These are phyloP conservation scores for Lactifluus hygrophoroides DNA, from an alignment of 768 basidiomycete genomes.

Conservation along the genomic window DNA sequence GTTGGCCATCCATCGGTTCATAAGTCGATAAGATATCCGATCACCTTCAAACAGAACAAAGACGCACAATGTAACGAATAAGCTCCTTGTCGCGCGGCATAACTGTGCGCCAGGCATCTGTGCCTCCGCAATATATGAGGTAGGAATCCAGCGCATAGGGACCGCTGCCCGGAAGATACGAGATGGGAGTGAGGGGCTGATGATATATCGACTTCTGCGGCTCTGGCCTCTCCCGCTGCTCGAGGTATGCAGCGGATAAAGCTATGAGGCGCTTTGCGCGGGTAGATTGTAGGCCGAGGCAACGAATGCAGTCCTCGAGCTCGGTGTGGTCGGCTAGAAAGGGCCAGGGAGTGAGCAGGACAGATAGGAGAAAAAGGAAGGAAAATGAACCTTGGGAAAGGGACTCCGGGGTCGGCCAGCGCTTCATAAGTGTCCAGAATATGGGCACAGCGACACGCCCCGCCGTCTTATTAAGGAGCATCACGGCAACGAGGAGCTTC, in stretches of 20 bases:
- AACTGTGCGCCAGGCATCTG: constrained; percentile 53
- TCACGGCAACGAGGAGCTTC: constrained; percentile 60
- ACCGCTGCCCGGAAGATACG: constrained; percentile 57
- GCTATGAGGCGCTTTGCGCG: constrained; percentile 48
- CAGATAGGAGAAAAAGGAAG: not conserved
- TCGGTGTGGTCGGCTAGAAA: constrained; percentile 36
- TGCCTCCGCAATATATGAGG: constrained; percentile 50
- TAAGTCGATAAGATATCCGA: not conserved
- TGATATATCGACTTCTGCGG: not conserved
- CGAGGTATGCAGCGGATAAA: constrained; percentile 45
- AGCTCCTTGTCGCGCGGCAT: constrained; percentile 64
- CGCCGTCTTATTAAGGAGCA: constrained; percentile 61
- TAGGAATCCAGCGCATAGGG: constrained; percentile 70
- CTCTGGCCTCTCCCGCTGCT: constrained; percentile 31
- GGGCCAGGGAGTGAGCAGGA: not conserved
- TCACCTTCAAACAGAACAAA: not conserved
- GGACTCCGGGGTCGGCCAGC: constrained; percentile 50
- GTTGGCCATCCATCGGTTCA: not conserved
- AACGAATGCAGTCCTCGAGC: constrained; percentile 38
- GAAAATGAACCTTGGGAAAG: constrained; percentile 43
- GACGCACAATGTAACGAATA: constrained; percentile 52
- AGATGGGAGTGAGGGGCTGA: constrained; percentile 33
- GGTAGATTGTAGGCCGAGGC: constrained; percentile 51
- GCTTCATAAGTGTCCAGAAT: constrained; percentile 46
- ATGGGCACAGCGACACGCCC: constrained; percentile 57